Evolutionary conservation across 306 rosid genomes (phyloP).

Genomic region (Sechiopsis laciniata): DNA sequence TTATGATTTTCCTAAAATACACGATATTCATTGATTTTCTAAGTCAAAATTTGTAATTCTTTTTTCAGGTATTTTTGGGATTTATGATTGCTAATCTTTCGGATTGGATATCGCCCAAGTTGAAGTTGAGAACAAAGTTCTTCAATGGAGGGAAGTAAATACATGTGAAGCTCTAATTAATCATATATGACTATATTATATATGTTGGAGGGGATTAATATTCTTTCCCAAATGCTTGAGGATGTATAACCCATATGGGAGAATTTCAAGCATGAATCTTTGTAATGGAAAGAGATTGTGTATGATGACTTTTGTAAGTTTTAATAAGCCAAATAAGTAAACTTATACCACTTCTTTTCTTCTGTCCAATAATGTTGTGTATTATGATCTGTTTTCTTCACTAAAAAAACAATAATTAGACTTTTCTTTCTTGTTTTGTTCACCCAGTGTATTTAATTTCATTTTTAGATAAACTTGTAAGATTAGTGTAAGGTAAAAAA

Average conservation of each 20-base stretch:
- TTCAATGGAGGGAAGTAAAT: slow-evolving; percentile 13
- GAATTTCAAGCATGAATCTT: slow-evolving; percentile 2
- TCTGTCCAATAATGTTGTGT: not conserved
- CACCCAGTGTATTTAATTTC: not conserved
- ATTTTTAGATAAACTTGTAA: no score
- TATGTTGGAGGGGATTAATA: not conserved
- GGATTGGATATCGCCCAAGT: slow-evolving; percentile 18
- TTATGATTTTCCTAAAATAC: no score
- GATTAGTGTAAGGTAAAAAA: no score
- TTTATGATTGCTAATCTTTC: slow-evolving; percentile 30
- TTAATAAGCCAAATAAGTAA: not conserved
- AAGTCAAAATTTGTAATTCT: not conserved
- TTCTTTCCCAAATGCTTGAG: not conserved
- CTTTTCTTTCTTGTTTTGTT: not conserved
- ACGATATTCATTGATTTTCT: not conserved
- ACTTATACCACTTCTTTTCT: no score
- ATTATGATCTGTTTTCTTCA: not conserved
- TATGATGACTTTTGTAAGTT: not conserved
- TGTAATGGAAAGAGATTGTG: not conserved
- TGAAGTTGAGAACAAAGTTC: slow-evolving; percentile 5
- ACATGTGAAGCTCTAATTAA: not conserved
- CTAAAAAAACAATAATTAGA: not conserved
- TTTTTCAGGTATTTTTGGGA: slow-evolving; percentile 29
- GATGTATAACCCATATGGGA: not conserved
- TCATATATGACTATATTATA: not conserved